Base-by-base conservation (phyloP, 2,329 filamentous ascomycete genomes). In the Phialophora macrospora region DNA sequence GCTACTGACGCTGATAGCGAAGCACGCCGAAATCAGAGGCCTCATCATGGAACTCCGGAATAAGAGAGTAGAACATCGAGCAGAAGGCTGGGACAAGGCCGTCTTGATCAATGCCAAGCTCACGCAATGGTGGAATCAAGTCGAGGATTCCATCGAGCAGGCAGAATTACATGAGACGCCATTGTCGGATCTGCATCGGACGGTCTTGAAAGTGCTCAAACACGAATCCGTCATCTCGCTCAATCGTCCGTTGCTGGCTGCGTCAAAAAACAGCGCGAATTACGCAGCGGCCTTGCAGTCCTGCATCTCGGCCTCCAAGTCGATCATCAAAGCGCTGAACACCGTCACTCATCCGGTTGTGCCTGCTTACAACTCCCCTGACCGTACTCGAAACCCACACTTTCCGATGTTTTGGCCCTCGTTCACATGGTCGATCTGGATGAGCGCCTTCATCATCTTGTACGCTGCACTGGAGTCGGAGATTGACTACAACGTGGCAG, bases 351-450 rank as follows among this genome's bases (percentile, higher is more conserved):
- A 64, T 52, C 52, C 44, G 38, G 6, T 67, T 32, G 4, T 67
- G 38, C 20, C 24, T n/a, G 38, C 55, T 9, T 48, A n/a, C 22
- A 26, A 22, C 22, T 49, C 38, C 22, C 52, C 61, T 4, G 22
- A 22, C 4, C 24, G 24, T 46, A 17, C n/a, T 57, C 17, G 22
- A 34, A 38, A 34, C 11, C 7, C n/a, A 8, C 46, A 63, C 62
- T 66, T 32, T 6, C 78, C 80, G 0, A 72, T 85, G 26, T 72
- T 82, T 0, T 84, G 82, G 81, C 82, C 82, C 2, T 82, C 82
- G 0, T 83, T 83, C 46, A 84, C 82, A 0, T 84, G 83, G 82
- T 80, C 79, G 1, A 76, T 82, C 0, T 85, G 83, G 83, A 84
- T 84, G 68, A 83, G 82, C 63, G 81, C 80, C 0, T 82, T 85